phyloP scores from a whole-genome alignment of 768 basidiomycete genomes.

The Boletus speciosus region DNA sequence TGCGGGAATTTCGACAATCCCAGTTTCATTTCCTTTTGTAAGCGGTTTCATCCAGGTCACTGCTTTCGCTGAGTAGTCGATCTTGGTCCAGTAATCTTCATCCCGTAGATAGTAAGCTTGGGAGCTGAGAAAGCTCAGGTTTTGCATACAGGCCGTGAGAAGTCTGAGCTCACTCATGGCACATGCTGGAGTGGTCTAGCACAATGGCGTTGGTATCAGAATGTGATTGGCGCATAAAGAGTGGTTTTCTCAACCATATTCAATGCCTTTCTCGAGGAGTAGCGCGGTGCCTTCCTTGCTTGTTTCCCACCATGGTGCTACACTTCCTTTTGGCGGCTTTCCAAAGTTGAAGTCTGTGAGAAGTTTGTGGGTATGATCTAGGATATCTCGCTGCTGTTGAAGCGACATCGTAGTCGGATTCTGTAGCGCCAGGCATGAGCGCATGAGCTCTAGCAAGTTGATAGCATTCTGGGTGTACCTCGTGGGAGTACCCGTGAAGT shows the following conservation, averaged over 20 bases:
- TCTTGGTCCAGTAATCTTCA: conserved; percentile 70
- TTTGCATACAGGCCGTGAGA: not conserved
- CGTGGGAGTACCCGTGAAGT: conserved; percentile 70
- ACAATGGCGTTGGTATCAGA: conserved; percentile 3
- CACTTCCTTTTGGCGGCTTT: conserved; percentile 55
- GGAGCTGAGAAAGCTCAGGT: conserved; percentile 34
- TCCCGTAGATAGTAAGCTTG: conserved; percentile 68
- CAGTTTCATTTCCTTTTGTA: conserved; percentile 57
- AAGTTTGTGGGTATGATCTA: conserved; percentile 62
- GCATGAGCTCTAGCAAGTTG: not conserved
- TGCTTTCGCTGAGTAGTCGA: conserved; percentile 58
- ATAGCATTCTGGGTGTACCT: conserved; percentile 32
- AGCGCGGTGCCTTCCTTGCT: conserved; percentile 63
- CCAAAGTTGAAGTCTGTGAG: conserved; percentile 64
- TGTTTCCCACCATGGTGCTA: conserved; percentile 81
- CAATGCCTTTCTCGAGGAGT: conserved; percentile 66
- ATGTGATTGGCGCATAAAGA: not conserved
- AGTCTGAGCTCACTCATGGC: conserved; percentile 40
- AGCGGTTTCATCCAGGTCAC: conserved; percentile 75
- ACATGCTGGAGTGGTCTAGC: conserved; percentile 58
- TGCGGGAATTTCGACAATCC: conserved; percentile 60
- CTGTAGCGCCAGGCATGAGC: conserved; percentile 25
- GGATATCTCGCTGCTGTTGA: conserved; percentile 68
- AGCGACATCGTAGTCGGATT: conserved; percentile 58
- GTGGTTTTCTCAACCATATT: conserved; percentile 54